Percentiles rank a stretch among this genome's conserved stretches.
Evolutionary conservation across 78 protist species (phyloP).

Genomic region (Ministeria vibrans): DNA sequence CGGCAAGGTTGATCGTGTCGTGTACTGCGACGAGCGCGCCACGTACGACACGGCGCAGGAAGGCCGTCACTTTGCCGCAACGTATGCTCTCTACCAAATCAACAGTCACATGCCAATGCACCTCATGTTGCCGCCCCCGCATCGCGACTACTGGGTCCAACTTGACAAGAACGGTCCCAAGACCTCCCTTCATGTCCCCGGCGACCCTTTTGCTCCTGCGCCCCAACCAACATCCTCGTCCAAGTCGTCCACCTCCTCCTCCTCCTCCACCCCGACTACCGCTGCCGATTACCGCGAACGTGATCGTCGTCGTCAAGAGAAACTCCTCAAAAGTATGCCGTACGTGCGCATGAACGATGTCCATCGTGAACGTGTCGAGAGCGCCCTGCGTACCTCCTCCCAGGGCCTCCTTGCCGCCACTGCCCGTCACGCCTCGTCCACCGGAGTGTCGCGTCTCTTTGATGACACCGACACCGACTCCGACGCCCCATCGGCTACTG

Average conservation of each 20-base stretch:
- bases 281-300: no score
- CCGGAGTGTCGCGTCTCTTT: background rate
- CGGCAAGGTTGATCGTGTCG: background rate
- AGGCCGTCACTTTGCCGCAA: background rate
- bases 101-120: background rate
- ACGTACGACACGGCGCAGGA: background rate
- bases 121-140: slow-evolving; percentile 11
- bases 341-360: background rate
- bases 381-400: no score
- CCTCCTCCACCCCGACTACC: background rate
- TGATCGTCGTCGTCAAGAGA: background rate
- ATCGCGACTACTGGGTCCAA: slow-evolving; percentile 1
- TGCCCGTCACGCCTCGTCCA: no score
- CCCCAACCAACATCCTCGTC: background rate
- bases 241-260: background rate
- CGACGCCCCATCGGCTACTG: background rate
- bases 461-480: background rate
- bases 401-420: no score
- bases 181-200: background rate
- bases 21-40: background rate
- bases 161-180: background rate
- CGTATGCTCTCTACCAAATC: background rate
- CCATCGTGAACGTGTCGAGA: no score
- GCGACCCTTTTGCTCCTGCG: background rate
- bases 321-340: background rate